Conservation (phyloP, 2,329 filamentous ascomycete species). For the Ceratocystis smalleyi region DNA sequence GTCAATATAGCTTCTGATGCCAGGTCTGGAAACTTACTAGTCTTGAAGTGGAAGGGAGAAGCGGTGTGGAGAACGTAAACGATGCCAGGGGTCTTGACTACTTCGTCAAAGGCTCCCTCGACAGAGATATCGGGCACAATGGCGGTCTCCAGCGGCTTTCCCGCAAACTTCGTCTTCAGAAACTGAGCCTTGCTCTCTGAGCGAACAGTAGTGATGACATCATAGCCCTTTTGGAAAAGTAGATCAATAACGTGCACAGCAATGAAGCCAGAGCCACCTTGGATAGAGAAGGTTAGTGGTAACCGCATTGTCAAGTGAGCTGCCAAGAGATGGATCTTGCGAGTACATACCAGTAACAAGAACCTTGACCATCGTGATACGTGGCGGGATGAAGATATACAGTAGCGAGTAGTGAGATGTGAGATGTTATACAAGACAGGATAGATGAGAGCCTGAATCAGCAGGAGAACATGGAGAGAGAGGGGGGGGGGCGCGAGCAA, state of each 20-base stretch:
- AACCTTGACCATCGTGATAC: conserved; percentile 30
- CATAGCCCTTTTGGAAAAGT: conserved; percentile 35
- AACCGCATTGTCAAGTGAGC: not conserved
- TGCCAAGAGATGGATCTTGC: not conserved
- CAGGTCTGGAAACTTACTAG: conserved; percentile 23
- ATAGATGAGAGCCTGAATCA: no score
- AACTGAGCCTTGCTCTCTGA: conserved; percentile 37
- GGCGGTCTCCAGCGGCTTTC: conserved; percentile 31
- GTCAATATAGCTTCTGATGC: not conserved
- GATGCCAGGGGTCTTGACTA: conserved; percentile 26
- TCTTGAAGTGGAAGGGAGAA: conserved; percentile 42
- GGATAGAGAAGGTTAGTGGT: not conserved
- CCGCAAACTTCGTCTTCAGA: conserved; percentile 35
- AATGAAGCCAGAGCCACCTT: conserved; percentile 38
- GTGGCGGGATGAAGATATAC: not conserved
- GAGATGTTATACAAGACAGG: not conserved
- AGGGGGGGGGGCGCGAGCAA: no score
- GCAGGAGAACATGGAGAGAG: no score
- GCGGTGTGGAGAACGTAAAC: conserved; percentile 46
- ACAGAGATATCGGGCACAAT: conserved; percentile 68
- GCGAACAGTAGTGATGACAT: conserved; percentile 41
- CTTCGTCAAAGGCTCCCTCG: conserved; percentile 55
- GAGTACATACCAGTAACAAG: conserved; percentile 29
- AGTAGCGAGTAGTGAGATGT: not conserved
- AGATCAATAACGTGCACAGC: conserved; percentile 40